A percentile compares a stretch with the other conserved stretches of the same genome.
phyloP scores from a whole-genome alignment of 139 green algal species.

The Pleodorina starrii region DNA sequence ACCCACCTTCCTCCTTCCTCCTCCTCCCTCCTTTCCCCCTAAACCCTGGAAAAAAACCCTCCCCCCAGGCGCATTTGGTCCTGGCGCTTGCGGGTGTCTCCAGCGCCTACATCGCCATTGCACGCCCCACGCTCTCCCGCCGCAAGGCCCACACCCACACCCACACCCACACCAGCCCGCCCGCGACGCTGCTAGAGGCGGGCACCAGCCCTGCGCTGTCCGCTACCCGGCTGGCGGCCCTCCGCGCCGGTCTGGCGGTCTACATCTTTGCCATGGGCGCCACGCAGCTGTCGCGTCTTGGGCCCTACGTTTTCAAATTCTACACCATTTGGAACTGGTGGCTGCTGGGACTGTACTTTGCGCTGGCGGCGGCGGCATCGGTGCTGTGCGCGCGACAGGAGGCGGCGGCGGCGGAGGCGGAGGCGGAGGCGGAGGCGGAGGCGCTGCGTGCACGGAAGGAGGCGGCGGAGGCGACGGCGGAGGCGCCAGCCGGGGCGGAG shows the following conservation, averaged over 20 bases:
- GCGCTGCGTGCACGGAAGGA: not conserved
- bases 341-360: conserved; percentile 42
- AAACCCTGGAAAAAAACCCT: no score
- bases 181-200: conserved; percentile 12
- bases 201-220: conserved; percentile 17
- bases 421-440: not conserved
- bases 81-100: not conserved
- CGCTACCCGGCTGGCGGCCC: not conserved
- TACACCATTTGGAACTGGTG: conserved; percentile 51
- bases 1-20: no score
- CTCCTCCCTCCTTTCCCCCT: no score
- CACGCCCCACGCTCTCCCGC: conserved; percentile 15
- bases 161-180: not conserved
- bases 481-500: not conserved
- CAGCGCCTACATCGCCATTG: conserved; percentile 7
- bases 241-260: not conserved
- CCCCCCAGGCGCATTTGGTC: conserved; percentile 5
- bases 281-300: not conserved
- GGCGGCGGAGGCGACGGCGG: not conserved
- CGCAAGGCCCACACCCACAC: no score
- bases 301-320: conserved; percentile 22
- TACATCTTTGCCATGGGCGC: conserved; percentile 33
- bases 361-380: conserved; percentile 12
- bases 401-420: not conserved
- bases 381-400: not conserved